phyloP scores from a whole-genome alignment of 2,329 filamentous ascomycete species.

The Dactylellina sp. region DNA sequence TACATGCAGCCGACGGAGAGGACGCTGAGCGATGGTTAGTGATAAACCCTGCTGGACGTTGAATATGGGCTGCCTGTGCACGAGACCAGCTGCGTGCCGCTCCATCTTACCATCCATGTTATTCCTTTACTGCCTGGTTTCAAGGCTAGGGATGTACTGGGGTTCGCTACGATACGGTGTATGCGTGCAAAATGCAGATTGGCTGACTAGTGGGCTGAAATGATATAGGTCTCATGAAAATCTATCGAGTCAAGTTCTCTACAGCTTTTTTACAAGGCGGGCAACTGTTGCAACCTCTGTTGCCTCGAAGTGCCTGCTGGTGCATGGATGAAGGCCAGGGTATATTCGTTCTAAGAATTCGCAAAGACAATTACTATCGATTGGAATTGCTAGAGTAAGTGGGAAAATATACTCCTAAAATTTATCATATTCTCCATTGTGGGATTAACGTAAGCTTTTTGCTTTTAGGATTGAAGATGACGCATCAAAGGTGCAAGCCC shows the following conservation, averaged over 20 bases:
- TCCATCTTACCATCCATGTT: neutral
- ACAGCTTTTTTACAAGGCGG: conserved; percentile 50
- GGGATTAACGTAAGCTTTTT: neutral
- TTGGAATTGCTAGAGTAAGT: conserved; percentile 51
- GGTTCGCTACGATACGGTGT: too few species aligned
- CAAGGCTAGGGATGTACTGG: too few species aligned
- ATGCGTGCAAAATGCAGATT: neutral
- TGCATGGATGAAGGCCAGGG: conserved; percentile 52
- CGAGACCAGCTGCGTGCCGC: too few species aligned
- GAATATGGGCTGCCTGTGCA: too few species aligned
- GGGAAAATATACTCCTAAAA: neutral
- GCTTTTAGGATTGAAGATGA: conserved; percentile 36
- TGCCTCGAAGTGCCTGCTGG: conserved; percentile 52
- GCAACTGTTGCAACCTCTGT: conserved; percentile 40
- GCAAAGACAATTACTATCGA: conserved; percentile 52
- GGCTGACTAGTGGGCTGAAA: conserved; percentile 23
- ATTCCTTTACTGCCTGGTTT: too few species aligned
- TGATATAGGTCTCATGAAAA: conserved; percentile 51
- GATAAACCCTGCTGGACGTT: neutral
- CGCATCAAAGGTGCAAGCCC: conserved; percentile 28
- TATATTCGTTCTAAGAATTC: conserved; percentile 48
- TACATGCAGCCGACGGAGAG: conserved; percentile 42
- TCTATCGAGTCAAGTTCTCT: conserved; percentile 52
- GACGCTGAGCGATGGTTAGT: conserved; percentile 51
- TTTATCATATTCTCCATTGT: neutral